Evolutionary conservation across 2,329 filamentous ascomycete species (phyloP).

Genomic region (Neobulgaria alba): DNA sequence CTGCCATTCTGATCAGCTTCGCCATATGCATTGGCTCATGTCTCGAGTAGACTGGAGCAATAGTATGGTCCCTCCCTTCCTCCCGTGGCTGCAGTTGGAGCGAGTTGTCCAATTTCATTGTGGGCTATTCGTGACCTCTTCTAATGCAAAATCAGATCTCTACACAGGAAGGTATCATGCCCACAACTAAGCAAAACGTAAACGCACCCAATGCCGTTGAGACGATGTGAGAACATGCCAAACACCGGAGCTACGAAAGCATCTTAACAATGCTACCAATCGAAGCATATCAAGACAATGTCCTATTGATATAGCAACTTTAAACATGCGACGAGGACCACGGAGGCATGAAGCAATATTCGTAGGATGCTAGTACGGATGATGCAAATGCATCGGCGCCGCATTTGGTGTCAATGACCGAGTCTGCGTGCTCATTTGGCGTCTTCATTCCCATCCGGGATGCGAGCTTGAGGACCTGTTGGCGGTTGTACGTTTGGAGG

Average conservation of each 20-base stretch:
- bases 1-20: constrained; percentile 24
- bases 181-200: constrained; percentile 23
- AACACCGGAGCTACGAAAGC: constrained; percentile 19
- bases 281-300: constrained; percentile 21
- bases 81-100: constrained; percentile 23
- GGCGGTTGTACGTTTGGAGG: constrained; percentile 31
- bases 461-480: constrained; percentile 31
- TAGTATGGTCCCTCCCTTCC: constrained; percentile 27
- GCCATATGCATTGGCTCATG: constrained; percentile 16
- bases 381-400: constrained; percentile 28
- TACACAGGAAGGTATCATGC: constrained; percentile 15
- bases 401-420: constrained; percentile 7
- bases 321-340: constrained; percentile 23
- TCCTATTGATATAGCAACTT: constrained; percentile 22
- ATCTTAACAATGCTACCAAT: constrained; percentile 11
- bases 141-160: constrained; percentile 24
- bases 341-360: constrained; percentile 15
- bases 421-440: constrained; percentile 34
- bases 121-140: constrained; percentile 19
- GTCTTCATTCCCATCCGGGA: constrained; percentile 36
- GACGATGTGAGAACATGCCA: constrained; percentile 15
- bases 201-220: constrained; percentile 21
- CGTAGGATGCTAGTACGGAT: constrained; percentile 17
- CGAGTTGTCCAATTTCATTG: constrained; percentile 22
- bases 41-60: constrained; percentile 17